phyloP scores from a whole-genome alignment of 495 filamentous ascomycete species.

The Parmelia sp. region DNA sequence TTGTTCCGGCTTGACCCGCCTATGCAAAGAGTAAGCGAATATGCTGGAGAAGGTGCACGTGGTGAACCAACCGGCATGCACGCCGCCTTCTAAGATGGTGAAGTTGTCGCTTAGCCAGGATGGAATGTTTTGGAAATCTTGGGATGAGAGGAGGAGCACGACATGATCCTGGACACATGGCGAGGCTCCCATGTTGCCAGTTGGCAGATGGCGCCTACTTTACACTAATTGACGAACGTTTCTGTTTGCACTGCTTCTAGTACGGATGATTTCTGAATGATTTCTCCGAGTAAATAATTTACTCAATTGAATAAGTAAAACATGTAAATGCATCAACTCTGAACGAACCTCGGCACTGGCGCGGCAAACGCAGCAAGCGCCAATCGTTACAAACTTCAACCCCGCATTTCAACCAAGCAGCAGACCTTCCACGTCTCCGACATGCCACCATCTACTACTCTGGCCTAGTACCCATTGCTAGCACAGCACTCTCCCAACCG shows the following conservation, averaged over 20 bases:
- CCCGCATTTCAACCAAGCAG: neutral
- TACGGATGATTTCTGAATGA: no score
- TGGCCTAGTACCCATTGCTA: neutral
- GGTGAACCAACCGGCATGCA: neutral
- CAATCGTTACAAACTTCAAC: neutral
- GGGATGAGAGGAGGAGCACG: neutral
- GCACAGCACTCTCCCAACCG: neutral
- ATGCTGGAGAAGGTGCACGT: no score
- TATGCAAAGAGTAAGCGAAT: neutral
- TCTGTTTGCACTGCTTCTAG: neutral
- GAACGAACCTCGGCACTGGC: neutral
- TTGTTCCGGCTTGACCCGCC: constrained; percentile 6
- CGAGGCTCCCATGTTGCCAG: constrained; percentile 3
- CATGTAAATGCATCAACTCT: no score
- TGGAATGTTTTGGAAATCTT: neutral
- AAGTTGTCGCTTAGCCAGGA: constrained; percentile 2
- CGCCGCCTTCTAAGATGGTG: neutral
- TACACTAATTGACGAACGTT: no score
- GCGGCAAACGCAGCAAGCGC: neutral
- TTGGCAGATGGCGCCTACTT: no score
- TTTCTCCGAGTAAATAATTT: no score
- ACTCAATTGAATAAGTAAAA: no score
- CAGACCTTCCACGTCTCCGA: neutral
- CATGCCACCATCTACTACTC: neutral
- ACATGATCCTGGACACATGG: constrained; percentile 4